phyloP scores from a whole-genome alignment of 176 grass and related monocot genomes.

The Cocos nucifera region DNA sequence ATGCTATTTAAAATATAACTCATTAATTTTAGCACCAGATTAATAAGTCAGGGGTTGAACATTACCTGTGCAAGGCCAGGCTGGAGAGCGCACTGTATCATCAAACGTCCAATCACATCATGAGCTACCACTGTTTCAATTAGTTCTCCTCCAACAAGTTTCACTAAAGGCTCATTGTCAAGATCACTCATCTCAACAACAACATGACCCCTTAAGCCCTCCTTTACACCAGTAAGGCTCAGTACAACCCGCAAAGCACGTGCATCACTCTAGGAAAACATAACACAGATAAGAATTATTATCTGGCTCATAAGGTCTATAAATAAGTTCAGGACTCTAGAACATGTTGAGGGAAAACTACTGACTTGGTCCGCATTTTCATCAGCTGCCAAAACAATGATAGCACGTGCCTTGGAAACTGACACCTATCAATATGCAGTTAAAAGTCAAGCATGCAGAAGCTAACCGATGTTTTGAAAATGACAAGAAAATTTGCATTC shows the following conservation, averaged over 20 bases:
- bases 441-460: constrained; percentile 17
- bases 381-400: constrained; percentile 97
- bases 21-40: too few relatives aligned
- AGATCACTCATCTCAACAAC: constrained; percentile 98
- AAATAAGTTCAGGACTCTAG: neutral
- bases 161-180: constrained; percentile 98
- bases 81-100: constrained; percentile 99
- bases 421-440: constrained; percentile 55
- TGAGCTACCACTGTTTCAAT: constrained; percentile 98
- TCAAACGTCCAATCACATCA: constrained; percentile 97
- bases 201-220: constrained; percentile 83
- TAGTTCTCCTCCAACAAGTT: constrained; percentile 85
- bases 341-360: constrained; percentile 4
- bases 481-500: too few relatives aligned
- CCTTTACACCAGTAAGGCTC: constrained; percentile 94
- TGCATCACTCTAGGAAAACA: constrained; percentile 58
- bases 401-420: constrained; percentile 89
- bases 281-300: too few relatives aligned
- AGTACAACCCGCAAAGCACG: constrained; percentile 92
- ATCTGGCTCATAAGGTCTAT: too few relatives aligned
- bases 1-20: neutral
- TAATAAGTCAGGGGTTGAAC: too few relatives aligned
- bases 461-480: neutral
- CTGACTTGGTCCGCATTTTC: constrained; percentile 98
- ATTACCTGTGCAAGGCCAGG: constrained; percentile 92